Conservation (phyloP, 305 asterid species). For the Fraxinus ornus region DNA sequence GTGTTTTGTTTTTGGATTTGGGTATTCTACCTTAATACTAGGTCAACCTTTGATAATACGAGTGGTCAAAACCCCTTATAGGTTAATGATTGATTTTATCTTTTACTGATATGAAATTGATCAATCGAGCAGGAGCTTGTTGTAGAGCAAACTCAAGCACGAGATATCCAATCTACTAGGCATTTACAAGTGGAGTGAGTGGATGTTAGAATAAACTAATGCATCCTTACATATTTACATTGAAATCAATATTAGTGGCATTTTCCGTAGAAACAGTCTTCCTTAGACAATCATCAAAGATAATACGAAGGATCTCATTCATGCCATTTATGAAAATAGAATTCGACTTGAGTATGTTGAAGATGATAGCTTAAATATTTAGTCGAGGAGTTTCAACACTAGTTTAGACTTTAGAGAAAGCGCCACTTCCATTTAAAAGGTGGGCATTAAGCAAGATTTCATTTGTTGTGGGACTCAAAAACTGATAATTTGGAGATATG, state of each 20-base stretch:
- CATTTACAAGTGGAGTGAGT: background rate
- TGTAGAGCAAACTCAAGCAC: background rate
- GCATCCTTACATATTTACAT: background rate
- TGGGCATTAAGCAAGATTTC: background rate
- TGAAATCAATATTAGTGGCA: background rate
- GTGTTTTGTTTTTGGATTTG: background rate
- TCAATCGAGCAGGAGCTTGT: background rate
- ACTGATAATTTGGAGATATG: background rate
- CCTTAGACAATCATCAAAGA: background rate
- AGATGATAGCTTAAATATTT: background rate
- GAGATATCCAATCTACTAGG: background rate
- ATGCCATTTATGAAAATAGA: background rate
- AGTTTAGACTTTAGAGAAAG: background rate
- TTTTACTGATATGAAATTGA: background rate
- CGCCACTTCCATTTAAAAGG: background rate
- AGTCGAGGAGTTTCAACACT: background rate
- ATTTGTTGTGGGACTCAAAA: background rate
- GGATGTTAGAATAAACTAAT: background rate
- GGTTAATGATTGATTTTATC: background rate
- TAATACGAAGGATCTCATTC: background rate
- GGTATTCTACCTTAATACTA: background rate
- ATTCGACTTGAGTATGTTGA: background rate
- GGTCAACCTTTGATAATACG: background rate
- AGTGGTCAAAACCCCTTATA: background rate
- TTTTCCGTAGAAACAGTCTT: background rate